Evolutionary conservation across 306 rosid species (phyloP).

Genomic region (Malus fusca): DNA sequence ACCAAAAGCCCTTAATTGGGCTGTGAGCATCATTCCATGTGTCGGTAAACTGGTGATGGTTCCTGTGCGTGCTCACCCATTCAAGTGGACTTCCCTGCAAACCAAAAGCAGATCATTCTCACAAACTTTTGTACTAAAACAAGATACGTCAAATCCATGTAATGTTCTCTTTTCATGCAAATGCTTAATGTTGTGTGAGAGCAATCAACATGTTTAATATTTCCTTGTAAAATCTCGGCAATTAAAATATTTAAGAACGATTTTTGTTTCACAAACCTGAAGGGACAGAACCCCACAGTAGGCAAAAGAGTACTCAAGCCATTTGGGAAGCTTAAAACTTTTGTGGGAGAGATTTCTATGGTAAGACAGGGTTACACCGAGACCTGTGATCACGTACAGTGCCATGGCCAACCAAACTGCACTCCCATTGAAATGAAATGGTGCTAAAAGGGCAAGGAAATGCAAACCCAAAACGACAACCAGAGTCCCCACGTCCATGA

Average conservation of each 20-base stretch:
- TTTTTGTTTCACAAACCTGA: slow-evolving; percentile 38
- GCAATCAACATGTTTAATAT: too few relatives aligned
- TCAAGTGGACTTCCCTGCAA: slow-evolving; percentile 78
- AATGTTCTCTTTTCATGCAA: too few relatives aligned
- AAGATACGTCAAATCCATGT: too few relatives aligned
- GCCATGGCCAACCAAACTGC: slow-evolving; percentile 60
- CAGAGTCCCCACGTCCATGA: slow-evolving; percentile 47
- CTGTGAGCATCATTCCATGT: slow-evolving; percentile 82
- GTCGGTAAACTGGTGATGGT: slow-evolving; percentile 78
- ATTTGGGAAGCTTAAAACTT: slow-evolving; percentile 80
- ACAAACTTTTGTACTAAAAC: not conserved
- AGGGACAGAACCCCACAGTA: slow-evolving; percentile 72
- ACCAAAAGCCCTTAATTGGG: slow-evolving; percentile 85
- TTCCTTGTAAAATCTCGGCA: too few relatives aligned
- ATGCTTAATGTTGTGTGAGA: too few relatives aligned
- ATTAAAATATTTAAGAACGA: too few relatives aligned
- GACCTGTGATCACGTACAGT: slow-evolving; percentile 56
- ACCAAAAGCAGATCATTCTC: not conserved
- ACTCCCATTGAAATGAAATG: slow-evolving; percentile 59
- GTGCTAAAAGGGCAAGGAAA: slow-evolving; percentile 36
- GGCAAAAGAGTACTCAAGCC: slow-evolving; percentile 77
- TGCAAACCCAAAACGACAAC: slow-evolving; percentile 52
- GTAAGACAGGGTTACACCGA: slow-evolving; percentile 69
- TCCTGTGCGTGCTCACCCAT: slow-evolving; percentile 91
- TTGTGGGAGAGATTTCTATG: slow-evolving; percentile 76